Percentiles rank a stretch among this genome's conserved stretches.
Evolutionary conservation across 768 basidiomycete genomes (phyloP).

Genomic region (Panaeolus cyanescens): DNA sequence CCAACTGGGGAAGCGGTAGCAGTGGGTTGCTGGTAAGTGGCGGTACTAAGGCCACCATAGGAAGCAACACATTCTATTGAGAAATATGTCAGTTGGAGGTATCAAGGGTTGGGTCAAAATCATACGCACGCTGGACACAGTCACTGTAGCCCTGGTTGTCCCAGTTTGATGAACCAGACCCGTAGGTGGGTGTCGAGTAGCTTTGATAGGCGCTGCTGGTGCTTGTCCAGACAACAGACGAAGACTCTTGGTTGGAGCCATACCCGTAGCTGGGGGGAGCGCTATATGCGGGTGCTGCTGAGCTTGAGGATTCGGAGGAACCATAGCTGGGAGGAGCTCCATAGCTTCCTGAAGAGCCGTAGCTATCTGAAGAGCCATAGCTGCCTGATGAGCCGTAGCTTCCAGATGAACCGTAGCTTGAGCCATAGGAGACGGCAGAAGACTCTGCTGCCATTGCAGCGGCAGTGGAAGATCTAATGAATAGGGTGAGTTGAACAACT

Average conservation of each 20-base stretch:
- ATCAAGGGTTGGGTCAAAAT: background rate
- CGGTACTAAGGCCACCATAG: constrained; percentile 44
- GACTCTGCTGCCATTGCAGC: constrained; percentile 5
- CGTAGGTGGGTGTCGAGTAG: constrained; percentile 43
- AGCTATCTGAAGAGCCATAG: constrained; percentile 22
- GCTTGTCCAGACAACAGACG: constrained; percentile 8
- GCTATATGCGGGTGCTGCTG: constrained; percentile 6
- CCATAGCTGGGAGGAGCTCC: constrained; percentile 20
- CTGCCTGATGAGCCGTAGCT: constrained; percentile 18
- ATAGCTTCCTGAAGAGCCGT: constrained; percentile 17
- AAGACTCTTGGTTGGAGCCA: constrained; percentile 5
- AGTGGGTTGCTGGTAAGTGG: constrained; percentile 31
- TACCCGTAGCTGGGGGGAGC: constrained; percentile 6
- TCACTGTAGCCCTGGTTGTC: constrained; percentile 57
- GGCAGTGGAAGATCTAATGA: constrained; percentile 1
- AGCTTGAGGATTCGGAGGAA: constrained; percentile 6
- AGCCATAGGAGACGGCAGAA: background rate
- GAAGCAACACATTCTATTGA: constrained; percentile 63
- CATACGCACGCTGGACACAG: constrained; percentile 68
- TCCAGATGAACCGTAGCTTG: constrained; percentile 7
- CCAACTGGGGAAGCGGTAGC: constrained; percentile 32
- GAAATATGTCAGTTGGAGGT: background rate
- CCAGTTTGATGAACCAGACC: constrained; percentile 66
- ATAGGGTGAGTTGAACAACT: background rate
- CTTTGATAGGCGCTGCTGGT: constrained; percentile 4